Conservation (phyloP, 2,329 filamentous ascomycete species). For the Colletotrichum sp. region DNA sequence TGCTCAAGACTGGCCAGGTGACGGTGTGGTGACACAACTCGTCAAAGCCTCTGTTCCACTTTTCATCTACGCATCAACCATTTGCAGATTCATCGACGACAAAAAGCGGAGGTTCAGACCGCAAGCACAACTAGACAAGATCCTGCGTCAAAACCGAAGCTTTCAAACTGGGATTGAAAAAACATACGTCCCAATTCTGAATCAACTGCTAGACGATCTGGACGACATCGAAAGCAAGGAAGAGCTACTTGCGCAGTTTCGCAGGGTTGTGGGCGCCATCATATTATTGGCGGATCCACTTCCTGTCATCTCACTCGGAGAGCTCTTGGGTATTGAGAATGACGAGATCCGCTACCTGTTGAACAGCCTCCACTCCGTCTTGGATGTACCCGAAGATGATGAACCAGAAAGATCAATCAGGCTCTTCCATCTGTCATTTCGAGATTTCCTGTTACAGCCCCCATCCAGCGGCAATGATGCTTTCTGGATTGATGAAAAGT, state of each 20-base stretch:
- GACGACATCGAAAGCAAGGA: accelerated
- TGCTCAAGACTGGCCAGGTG: accelerated
- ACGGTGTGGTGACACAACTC: neutral
- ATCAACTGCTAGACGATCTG: neutral
- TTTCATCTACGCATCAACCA: neutral
- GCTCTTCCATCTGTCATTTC: neutral
- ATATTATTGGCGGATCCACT: neutral
- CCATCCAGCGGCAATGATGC: accelerated
- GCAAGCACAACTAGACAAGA: neutral
- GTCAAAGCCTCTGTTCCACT: neutral
- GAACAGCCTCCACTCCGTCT: neutral
- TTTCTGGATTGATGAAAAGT: neutral
- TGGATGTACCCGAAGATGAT: neutral
- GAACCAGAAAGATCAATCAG: neutral
- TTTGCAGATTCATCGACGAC: neutral
- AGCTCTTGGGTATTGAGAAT: accelerated
- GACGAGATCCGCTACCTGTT: neutral
- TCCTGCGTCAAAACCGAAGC: neutral
- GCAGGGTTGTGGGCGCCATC: neutral
- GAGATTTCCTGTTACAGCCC: neutral
- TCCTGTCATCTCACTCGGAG: accelerated
- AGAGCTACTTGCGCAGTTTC: neutral
- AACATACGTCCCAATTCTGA: neutral
- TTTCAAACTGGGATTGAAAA: neutral
- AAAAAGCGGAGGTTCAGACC: neutral